These are phyloP conservation scores for Pichia sp. DNA, from an alignment of 1,139 yeast genomes.

Conservation along the genomic window DNA sequence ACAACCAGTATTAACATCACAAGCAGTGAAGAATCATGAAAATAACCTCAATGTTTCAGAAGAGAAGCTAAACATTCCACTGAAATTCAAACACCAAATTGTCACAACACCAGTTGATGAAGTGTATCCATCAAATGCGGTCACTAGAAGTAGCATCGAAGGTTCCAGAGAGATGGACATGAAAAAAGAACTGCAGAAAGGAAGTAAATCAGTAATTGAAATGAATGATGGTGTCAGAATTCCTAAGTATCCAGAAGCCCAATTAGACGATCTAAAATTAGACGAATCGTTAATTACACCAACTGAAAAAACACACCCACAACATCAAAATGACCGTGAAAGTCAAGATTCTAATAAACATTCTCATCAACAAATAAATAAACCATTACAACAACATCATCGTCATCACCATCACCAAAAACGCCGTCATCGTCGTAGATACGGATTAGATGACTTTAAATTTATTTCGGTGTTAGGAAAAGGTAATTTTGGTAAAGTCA, in stretches of 20 bases:
- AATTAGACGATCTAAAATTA: not conserved
- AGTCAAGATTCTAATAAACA: conserved; percentile 18
- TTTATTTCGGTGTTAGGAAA: conserved; percentile 92
- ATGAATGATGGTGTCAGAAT: conserved; percentile 4
- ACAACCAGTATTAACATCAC: not conserved
- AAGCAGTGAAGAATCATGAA: not conserved
- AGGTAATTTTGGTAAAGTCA: conserved; percentile 96
- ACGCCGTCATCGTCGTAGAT: conserved; percentile 52
- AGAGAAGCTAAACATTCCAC: not conserved
- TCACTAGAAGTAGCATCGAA: conserved; percentile 8
- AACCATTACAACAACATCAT: conserved; percentile 19
- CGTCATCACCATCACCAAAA: conserved; percentile 23
- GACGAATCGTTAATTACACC: conserved; percentile 1
- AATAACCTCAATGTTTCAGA: not conserved
- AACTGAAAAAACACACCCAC: not conserved
- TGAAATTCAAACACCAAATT: not conserved
- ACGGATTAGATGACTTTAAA: conserved; percentile 92
- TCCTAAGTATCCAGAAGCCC: conserved; percentile 3
- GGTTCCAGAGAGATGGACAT: not conserved
- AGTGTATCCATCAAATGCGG: conserved; percentile 10
- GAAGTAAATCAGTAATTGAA: not conserved
- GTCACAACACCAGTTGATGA: conserved; percentile 3
- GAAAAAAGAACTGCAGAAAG: not conserved
- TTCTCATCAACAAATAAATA: conserved; percentile 19
- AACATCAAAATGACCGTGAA: conserved; percentile 8